Evolutionary conservation across 148 eudicot genomes (phyloP).

Genomic region (Rhododendron mucronatum): DNA sequence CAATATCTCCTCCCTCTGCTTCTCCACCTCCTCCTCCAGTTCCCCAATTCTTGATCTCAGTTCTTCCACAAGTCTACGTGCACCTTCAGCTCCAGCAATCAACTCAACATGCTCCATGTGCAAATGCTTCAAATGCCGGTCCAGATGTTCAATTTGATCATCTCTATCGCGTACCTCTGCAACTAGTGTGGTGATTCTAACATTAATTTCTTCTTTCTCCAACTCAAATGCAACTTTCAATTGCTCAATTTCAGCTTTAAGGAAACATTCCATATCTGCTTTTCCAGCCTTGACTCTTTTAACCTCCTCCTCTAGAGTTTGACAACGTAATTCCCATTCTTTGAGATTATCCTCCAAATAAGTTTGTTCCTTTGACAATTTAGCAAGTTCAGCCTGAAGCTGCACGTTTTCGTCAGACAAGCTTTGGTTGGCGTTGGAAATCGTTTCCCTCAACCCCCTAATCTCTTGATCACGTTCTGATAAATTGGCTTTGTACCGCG

Average conservation of each 20-base stretch:
- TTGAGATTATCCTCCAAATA: constrained; percentile 55
- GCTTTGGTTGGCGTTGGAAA: constrained; percentile 56
- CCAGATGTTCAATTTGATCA: constrained; percentile 35
- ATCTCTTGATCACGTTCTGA: constrained; percentile 83
- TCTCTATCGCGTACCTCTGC: constrained; percentile 36
- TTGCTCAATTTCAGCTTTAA: constrained; percentile 50
- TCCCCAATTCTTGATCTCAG: constrained; percentile 36
- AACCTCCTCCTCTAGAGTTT: constrained; percentile 56
- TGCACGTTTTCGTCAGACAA: constrained; percentile 52
- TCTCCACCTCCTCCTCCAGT: constrained; percentile 53
- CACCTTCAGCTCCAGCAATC: constrained; percentile 23
- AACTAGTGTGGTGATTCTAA: constrained; percentile 18
- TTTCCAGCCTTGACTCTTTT: constrained; percentile 36
- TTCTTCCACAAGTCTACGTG: constrained; percentile 28
- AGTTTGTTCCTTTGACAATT: constrained; percentile 47
- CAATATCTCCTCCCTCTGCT: constrained; percentile 32
- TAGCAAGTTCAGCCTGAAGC: constrained; percentile 58
- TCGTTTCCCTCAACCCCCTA: constrained; percentile 59
- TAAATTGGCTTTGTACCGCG: constrained; percentile 73
- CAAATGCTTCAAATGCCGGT: constrained; percentile 37
- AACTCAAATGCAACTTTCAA: constrained; percentile 37
- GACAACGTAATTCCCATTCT: constrained; percentile 68
- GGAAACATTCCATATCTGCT: constrained; percentile 31
- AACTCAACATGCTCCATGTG: constrained; percentile 38
- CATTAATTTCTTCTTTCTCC: constrained; percentile 39